Evolutionary conservation across 805 yeast species (phyloP).

Genomic region (Lipomyces oligophaga): DNA sequence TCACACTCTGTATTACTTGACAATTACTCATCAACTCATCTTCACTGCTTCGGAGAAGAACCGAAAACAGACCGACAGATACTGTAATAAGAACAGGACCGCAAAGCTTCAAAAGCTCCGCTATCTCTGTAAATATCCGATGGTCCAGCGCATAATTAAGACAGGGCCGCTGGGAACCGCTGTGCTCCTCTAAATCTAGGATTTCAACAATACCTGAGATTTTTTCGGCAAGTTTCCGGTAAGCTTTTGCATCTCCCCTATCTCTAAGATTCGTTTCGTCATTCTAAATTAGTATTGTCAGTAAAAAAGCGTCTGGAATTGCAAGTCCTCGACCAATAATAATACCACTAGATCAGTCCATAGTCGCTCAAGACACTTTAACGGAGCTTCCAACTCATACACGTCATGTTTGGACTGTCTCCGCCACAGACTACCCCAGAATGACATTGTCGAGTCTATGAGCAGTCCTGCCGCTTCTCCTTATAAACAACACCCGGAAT

Average conservation of each 20-base stretch:
- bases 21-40: constrained; percentile 23
- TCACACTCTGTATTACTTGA: constrained; percentile 18
- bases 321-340: not conserved
- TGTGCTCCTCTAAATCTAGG: constrained; percentile 12
- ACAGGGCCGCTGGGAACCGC: constrained; percentile 12
- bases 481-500: too few species aligned
- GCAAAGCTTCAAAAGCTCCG: constrained; percentile 8
- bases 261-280: constrained; percentile 14
- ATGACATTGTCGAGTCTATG: constrained; percentile 12
- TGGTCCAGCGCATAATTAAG: constrained; percentile 23
- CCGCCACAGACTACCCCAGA: constrained; percentile 19
- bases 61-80: constrained; percentile 20
- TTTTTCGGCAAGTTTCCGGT: constrained; percentile 10
- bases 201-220: constrained; percentile 15
- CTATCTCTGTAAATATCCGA: constrained; percentile 24
- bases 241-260: constrained; percentile 2
- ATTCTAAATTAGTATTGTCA: constrained; percentile 5
- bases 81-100: constrained; percentile 16
- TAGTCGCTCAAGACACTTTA: constrained; percentile 13
- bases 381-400: not conserved
- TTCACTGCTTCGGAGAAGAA: constrained; percentile 17
- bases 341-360: constrained; percentile 18
- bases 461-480: too few species aligned
- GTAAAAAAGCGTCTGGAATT: not conserved
- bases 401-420: constrained; percentile 3